Percentiles rank a stretch among this genome's conserved stretches.
Evolutionary conservation across 2,329 filamentous ascomycete genomes (phyloP).

Genomic region (Penicillium capsulatum): DNA sequence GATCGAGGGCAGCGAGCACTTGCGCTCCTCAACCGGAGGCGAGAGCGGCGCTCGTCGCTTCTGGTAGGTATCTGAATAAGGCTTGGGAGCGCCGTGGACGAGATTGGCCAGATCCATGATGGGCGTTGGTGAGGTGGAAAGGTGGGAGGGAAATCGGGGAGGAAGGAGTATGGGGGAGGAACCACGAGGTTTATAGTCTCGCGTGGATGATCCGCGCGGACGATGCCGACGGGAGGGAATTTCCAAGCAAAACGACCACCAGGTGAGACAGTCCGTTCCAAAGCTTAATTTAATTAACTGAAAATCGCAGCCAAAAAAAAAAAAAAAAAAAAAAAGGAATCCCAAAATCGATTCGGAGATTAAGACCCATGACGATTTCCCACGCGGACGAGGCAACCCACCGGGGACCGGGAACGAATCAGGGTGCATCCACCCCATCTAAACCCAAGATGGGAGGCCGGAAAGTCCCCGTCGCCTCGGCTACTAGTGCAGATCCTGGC

Average conservation of each 20-base stretch:
- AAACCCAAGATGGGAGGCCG: constrained; percentile 20
- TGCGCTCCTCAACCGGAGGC: constrained; percentile 50
- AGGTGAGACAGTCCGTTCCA: constrained; percentile 24
- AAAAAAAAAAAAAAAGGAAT: constrained; percentile 6
- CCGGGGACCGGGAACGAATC: no score
- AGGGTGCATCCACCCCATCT: no score
- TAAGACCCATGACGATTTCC: constrained; percentile 13
- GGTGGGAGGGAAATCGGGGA: background rate
- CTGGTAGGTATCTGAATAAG: constrained; percentile 24
- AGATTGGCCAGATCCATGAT: constrained; percentile 38
- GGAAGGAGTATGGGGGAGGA: constrained; percentile 9
- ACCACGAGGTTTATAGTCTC: constrained; percentile 25
- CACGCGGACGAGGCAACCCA: constrained; percentile 8
- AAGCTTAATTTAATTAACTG: constrained; percentile 25
- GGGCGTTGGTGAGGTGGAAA: background rate
- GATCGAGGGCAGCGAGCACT: constrained; percentile 87
- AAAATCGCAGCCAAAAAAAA: background rate
- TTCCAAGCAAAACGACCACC: constrained; percentile 8
- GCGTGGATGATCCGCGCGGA: constrained; percentile 21
- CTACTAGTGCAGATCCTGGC: constrained; percentile 28
- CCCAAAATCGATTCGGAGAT: background rate
- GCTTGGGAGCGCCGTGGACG: constrained; percentile 28
- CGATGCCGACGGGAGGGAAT: constrained; percentile 15
- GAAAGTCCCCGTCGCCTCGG: constrained; percentile 25
- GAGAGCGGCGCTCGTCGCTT: constrained; percentile 36